Evolutionary conservation across 495 filamentous ascomycete species (phyloP), one percentile per base, ranked within the genome.

Genomic region (Penicillium atrosanguineum): DNA sequence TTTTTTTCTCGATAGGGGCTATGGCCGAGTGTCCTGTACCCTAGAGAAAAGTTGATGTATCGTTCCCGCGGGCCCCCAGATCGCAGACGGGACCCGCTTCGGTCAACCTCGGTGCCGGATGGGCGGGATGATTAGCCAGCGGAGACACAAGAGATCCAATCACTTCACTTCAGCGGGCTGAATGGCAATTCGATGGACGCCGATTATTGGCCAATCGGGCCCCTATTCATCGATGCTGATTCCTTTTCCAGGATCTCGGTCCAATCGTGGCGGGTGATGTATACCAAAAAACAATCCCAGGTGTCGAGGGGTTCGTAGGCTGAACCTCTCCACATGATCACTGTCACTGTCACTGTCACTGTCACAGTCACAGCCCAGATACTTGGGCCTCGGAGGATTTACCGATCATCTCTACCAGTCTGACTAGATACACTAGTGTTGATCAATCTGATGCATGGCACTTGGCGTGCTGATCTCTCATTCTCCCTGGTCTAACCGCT

Each of bases 371-470:
- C 23, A 2, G 23, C 5, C 5, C 23, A 5, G 23, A 23, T 23
- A 23, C 23, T 2, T 23, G 2, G 23, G 5, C 23, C 23, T 60
- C 62, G 62, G 59, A 57, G 56, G 37, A 51, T 60, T 63, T 58
- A 57, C 37, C 58, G 55, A 50, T 62, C 59, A 52, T 50, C 41
- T 53, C 26, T 44, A 42, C 44, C 39, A 43, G 36, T 48, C 50
- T 48, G 14, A 34, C n/a, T 36, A 7, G 2, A 1, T 20, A 3
- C 49, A 15, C 34, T 19, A 16, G 25, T 43, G 57, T 51, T 50
- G 63, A 66, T 64, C 60, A 59, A 62, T 67, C 47, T 62, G 58
- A 67, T 67, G 57, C 50, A 64, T 67, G 25, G 42, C 45, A 36
- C 63, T 64, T 61, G 55, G 57, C 60, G 26, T 19, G 58, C 21